Evolutionary conservation across 345 rosid genomes (phyloP), one percentile per base, ranked within the genome.

Genomic region (Populus euphratica): DNA sequence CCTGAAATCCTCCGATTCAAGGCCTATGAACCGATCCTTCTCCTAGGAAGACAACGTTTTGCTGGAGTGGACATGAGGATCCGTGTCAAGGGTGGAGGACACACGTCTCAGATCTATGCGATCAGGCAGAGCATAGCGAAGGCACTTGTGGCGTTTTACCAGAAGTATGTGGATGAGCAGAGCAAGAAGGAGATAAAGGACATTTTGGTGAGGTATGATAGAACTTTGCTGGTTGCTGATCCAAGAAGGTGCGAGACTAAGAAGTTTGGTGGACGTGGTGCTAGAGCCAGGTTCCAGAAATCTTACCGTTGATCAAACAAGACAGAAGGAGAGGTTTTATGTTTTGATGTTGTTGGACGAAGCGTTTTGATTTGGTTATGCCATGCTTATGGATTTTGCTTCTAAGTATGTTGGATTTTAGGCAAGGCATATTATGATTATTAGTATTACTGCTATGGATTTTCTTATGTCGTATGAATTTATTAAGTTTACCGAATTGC

Each of bases 221-320:
- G 98, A 86, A 93, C 98, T 73, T 84, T 93, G 35, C 96, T 93
- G 0, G 98, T 93, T 1, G 96, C 98, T 1, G 98, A 93, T 81
- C 98, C 96, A 5, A 85, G 98, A 76, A 74, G 96, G 72, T 93
- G 98, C 74, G 98, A 93, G 94, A 91, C 98, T 2, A 93, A 93
- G 93, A 93, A 93, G 90, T 93, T 93, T 10, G 98, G 98, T 74
- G 98, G 98, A 50, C 91, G 90, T 54, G 94, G 98, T 70, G 96
- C 96, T 14, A 90, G 98, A 69, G 87, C 96, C 29, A 91, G 98
- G 83, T 93, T 91, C 91, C 98, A 91, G 90, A 93, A 93, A 84
- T 81, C 87, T 86, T 93, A 93, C 86, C 98, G 98, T 93, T 93
- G 81, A 85, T 76, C 64, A 59, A n/a, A 23, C 29, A 47, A 47